These are phyloP conservation scores for Ophiostoma ulmi DNA, from an alignment of 2,329 filamentous ascomycete species.

Conservation along the genomic window DNA sequence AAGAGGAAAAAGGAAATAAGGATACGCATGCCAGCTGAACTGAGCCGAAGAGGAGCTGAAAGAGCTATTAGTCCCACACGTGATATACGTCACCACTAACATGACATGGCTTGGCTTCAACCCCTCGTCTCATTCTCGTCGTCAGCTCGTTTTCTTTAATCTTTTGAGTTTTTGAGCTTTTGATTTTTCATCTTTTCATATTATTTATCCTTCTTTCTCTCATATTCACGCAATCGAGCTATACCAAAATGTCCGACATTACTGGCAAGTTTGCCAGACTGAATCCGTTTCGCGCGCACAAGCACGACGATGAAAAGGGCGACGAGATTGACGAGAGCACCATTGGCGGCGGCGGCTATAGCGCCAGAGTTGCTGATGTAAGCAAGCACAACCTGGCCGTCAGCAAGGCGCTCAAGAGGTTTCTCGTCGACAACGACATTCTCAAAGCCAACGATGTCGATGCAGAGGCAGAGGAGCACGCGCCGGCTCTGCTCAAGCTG, in stretches of 20 bases:
- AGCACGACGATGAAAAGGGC: constrained; percentile 9
- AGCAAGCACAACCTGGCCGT: constrained; percentile 7
- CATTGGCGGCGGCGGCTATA: constrained; percentile 9
- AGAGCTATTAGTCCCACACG: background rate
- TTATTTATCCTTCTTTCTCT: background rate
- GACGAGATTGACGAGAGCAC: constrained; percentile 9
- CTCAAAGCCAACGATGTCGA: background rate
- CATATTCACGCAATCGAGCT: too few species aligned
- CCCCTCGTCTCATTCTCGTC: constrained; percentile 3
- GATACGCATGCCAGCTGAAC: background rate
- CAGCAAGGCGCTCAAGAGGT: background rate
- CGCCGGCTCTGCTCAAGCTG: background rate
- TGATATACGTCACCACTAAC: constrained; percentile 1
- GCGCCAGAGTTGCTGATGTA: background rate
- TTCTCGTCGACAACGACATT: background rate
- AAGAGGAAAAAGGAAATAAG: background rate
- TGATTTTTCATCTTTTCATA: background rate
- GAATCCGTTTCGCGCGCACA: background rate
- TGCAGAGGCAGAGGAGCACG: background rate
- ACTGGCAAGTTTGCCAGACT: constrained; percentile 1
- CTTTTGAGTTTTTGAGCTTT: background rate
- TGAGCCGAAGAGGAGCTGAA: background rate
- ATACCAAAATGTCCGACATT: background rate
- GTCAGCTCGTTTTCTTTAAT: background rate
- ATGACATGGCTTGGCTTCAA: constrained; percentile 7